Evolutionary conservation across 208 protist species (phyloP).

Genomic region (Leishmania martiniquensis): DNA sequence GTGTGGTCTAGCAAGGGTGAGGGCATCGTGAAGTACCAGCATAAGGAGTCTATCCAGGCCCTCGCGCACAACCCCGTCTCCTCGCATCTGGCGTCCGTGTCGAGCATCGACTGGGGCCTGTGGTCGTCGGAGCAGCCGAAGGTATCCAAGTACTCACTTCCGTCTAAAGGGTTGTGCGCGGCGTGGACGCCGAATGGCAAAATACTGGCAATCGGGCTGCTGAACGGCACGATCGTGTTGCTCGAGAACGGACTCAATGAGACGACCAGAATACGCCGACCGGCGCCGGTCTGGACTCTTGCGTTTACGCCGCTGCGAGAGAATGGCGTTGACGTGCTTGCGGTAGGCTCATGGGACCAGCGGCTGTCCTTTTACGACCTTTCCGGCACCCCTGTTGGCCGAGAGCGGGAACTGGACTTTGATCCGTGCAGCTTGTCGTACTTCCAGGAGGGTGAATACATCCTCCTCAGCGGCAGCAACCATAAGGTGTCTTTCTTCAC

Average conservation of each 20-base stretch:
- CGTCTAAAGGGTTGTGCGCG: conserved; percentile 89
- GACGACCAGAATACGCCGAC: conserved; percentile 64
- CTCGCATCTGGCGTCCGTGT: conserved; percentile 88
- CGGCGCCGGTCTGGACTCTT: conserved; percentile 93
- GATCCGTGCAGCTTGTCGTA: conserved; percentile 95
- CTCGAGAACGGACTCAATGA: conserved; percentile 56
- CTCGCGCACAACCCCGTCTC: conserved; percentile 93
- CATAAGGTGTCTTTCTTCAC: conserved; percentile 92
- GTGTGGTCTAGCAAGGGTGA: conserved; percentile 95
- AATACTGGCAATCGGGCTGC: conserved; percentile 92
- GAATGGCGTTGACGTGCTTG: conserved; percentile 91
- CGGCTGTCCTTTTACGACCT: conserved; percentile 96
- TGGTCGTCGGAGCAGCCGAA: conserved; percentile 94
- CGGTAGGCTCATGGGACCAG: conserved; percentile 96
- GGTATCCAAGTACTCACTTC: conserved; percentile 88
- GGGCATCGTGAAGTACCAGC: conserved; percentile 95
- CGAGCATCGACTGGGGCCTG: conserved; percentile 95
- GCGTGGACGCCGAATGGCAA: conserved; percentile 95
- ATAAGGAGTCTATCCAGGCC: conserved; percentile 96
- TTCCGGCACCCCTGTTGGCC: conserved; percentile 66
- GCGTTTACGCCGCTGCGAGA: conserved; percentile 92
- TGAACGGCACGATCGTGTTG: conserved; percentile 83
- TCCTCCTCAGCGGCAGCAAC: conserved; percentile 94
- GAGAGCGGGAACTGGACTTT: conserved; percentile 88
- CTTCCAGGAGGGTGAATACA: conserved; percentile 92